phyloP scores from a whole-genome alignment of 1,284 basidiomycete genomes.

The Blastosporella zonata region DNA sequence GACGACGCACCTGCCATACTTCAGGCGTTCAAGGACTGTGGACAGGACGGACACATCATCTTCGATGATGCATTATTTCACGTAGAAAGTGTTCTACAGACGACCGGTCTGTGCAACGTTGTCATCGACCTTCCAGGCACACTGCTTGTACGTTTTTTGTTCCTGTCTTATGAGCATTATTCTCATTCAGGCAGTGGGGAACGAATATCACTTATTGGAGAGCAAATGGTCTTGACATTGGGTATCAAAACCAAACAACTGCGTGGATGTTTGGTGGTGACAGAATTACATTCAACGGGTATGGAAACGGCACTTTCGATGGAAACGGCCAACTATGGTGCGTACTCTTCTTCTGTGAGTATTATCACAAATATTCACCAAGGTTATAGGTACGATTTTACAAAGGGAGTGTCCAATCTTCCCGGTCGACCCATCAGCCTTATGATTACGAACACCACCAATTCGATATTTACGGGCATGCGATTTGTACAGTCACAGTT shows the following conservation, averaged over 20 bases:
- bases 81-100: conserved; percentile 29
- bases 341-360: neutral
- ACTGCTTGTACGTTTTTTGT: conserved; percentile 24
- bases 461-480: conserved; percentile 28
- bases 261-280: conserved; percentile 32
- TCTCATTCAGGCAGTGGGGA: conserved; percentile 24
- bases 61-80: conserved; percentile 28
- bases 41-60: conserved; percentile 22
- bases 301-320: conserved; percentile 31
- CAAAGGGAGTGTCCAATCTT: conserved; percentile 30
- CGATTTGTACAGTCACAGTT: conserved; percentile 35
- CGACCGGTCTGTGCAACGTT: conserved; percentile 28
- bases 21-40: conserved; percentile 27
- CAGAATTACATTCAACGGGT: conserved; percentile 26
- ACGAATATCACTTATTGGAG: conserved; percentile 31
- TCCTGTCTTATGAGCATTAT: neutral
- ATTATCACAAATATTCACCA: neutral
- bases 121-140: conserved; percentile 27
- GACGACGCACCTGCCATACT: conserved; percentile 31
- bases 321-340: conserved; percentile 35
- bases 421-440: conserved; percentile 31
- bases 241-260: conserved; percentile 29
- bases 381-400: conserved; percentile 27
- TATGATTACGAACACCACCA: conserved; percentile 28
- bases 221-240: conserved; percentile 26